These are phyloP conservation scores for Sporothrix pallida DNA, from an alignment of 2,329 filamentous ascomycete genomes.

Conservation along the genomic window DNA sequence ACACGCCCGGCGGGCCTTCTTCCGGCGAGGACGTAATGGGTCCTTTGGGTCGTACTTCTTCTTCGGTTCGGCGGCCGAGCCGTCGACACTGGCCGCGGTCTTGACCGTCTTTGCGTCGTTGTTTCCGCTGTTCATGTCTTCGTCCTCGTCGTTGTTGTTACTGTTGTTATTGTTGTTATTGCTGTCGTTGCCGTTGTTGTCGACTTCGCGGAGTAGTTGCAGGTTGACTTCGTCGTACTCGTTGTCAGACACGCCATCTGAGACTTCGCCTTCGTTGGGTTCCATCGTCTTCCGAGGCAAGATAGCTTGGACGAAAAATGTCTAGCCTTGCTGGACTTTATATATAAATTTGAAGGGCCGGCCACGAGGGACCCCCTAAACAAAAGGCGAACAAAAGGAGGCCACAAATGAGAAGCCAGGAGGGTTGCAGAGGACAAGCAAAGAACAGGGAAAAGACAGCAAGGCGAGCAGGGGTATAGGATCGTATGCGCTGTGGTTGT, in stretches of 20 bases:
- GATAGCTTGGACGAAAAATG: constrained; percentile 41
- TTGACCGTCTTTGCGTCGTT: constrained; percentile 59
- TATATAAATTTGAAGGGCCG: constrained; percentile 47
- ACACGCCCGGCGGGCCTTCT: constrained; percentile 94
- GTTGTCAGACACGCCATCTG: constrained; percentile 65
- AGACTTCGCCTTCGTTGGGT: constrained; percentile 60
- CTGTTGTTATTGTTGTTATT: constrained; percentile 41
- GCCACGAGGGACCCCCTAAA: constrained; percentile 34
- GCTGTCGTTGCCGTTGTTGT: constrained; percentile 46
- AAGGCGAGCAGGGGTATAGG: constrained; percentile 8
- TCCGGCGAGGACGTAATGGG: constrained; percentile 83
- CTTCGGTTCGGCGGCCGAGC: constrained; percentile 55
- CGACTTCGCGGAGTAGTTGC: constrained; percentile 48
- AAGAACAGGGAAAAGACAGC: constrained; percentile 9
- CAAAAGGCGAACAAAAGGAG: constrained; percentile 28
- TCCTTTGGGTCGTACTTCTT: constrained; percentile 86
- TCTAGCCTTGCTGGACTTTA: constrained; percentile 58
- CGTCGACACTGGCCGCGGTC: constrained; percentile 51
- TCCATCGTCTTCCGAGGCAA: constrained; percentile 53
- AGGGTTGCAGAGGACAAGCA: constrained; percentile 6
- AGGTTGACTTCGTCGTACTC: constrained; percentile 57
- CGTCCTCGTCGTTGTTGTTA: constrained; percentile 55
- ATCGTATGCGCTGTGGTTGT: not conserved
- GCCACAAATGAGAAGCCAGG: constrained; percentile 22
- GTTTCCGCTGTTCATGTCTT: constrained; percentile 49